Evolutionary conservation across 2,329 filamentous ascomycete species (phyloP), one percentile per base, ranked within the genome.

Genomic region (Fusarium vanettenii): DNA sequence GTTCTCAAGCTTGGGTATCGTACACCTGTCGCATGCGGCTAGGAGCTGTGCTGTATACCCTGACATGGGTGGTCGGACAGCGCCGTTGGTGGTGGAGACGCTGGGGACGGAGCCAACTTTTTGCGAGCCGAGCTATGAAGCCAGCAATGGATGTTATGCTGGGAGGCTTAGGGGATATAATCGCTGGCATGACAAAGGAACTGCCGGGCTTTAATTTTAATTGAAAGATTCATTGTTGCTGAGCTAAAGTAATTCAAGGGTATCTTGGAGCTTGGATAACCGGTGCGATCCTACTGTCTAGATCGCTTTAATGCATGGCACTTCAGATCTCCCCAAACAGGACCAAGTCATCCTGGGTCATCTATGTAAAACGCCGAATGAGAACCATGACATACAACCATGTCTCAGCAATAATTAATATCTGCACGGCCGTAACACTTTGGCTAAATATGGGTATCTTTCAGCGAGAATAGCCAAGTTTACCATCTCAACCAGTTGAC

Each of bases 11-110:
- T 70, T 77, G 35, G 27, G 60, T 75, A 73, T 75, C 65, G 77
- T 79, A 78, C 77, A 79, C 77, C 77, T 79, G 75, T 78, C 76
- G 76, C 77, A 79, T 79, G 67, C 60, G 67, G 73, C 72, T 75
- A 77, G 77, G 76, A 79, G 76, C 77, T 71, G 60, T 70, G 77
- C 77, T 71, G 60, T 70, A 76, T 64, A 66, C 70, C 76, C 72
- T 74, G 48, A 70, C 71, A 70, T 71, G 64, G 70, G 52, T 72
- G 64, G 65, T 64, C 57, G 64, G 64, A 69, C 63, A 68, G 66
- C 70, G 41, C 45, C 62, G 60, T 64, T 64, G 67, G 13, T 60
- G 70, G 76, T 78, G 77, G 77, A 70, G 76, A 67, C 69, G 6
- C 56, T 22, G 39, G 60, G 43, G 61, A 61, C 78, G 78, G 76